phyloP scores from a whole-genome alignment of 352 stramenopile species.

The Globisporangium radiosum region DNA sequence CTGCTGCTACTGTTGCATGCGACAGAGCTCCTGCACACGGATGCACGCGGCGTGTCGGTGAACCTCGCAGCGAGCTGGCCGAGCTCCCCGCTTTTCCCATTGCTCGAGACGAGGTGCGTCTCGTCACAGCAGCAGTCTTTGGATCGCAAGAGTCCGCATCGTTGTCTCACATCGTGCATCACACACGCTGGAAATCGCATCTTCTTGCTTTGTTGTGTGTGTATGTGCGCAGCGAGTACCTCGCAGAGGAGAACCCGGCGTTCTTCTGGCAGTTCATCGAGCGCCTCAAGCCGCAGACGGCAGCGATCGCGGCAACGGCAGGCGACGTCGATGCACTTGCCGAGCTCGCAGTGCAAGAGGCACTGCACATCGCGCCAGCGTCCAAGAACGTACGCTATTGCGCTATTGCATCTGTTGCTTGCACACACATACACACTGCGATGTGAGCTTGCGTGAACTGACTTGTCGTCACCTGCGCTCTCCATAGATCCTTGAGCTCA shows the following conservation, averaged over 20 bases:
- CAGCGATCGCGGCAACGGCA: slow-evolving; percentile 24
- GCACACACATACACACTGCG: not conserved
- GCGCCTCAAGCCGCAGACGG: slow-evolving; percentile 24
- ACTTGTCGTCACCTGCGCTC: too few species aligned
- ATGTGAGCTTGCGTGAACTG: too few species aligned
- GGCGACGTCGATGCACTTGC: slow-evolving; percentile 43
- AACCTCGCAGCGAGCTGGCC: slow-evolving; percentile 61
- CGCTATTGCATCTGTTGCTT: not conserved
- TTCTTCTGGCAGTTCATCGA: slow-evolving; percentile 79
- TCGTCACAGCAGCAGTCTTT: not conserved
- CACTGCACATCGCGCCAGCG: slow-evolving; percentile 48
- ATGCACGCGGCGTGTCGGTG: slow-evolving; percentile 35
- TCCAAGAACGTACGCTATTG: slow-evolving; percentile 44
- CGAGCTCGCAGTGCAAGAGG: slow-evolving; percentile 42
- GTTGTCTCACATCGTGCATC: not conserved
- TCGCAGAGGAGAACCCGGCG: slow-evolving; percentile 69
- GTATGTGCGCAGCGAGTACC: slow-evolving; percentile 44
- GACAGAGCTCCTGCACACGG: slow-evolving; percentile 5
- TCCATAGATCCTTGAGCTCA: slow-evolving; percentile 69
- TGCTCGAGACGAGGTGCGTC: slow-evolving; percentile 47
- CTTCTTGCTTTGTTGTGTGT: not conserved
- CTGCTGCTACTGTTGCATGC: slow-evolving; percentile 19
- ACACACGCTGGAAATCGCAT: not conserved
- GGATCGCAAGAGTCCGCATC: too few species aligned
- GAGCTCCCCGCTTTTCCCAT: slow-evolving; percentile 44